These are phyloP conservation scores for Nectriaceae sp. DNA, from an alignment of 2,329 filamentous ascomycete genomes.

Conservation along the genomic window DNA sequence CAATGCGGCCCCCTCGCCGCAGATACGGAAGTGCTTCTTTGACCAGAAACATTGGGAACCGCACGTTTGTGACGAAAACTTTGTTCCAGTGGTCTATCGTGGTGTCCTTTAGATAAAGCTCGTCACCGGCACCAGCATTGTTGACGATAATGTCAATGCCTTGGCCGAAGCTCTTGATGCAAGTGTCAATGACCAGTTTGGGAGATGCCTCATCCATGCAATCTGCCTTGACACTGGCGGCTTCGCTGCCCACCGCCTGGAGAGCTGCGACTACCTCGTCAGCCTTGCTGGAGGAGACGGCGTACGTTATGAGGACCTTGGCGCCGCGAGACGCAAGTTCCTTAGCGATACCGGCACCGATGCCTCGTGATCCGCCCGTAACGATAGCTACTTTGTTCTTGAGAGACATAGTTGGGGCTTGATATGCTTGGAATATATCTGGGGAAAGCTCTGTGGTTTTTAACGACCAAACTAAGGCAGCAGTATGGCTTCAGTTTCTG, in stretches of 20 bases:
- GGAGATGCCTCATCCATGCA: neutral
- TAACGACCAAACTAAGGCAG: too few relatives aligned
- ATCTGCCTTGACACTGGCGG: neutral
- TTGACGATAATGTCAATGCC: conserved; percentile 10
- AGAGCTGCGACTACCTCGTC: neutral
- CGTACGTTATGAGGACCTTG: conserved; percentile 1
- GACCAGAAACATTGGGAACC: conserved; percentile 26
- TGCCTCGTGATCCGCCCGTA: conserved; percentile 10
- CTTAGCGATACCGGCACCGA: conserved; percentile 8
- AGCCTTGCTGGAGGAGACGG: neutral
- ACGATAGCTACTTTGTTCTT: conserved; percentile 11
- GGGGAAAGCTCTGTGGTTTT: too few relatives aligned
- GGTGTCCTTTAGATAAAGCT: conserved; percentile 4
- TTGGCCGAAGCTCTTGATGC: neutral
- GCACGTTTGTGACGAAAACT: conserved; percentile 5
- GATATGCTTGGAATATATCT: too few relatives aligned
- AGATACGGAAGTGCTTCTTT: conserved; percentile 27
- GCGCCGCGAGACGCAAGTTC: conserved; percentile 9
- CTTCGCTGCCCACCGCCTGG: neutral
- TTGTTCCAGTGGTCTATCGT: conserved; percentile 3
- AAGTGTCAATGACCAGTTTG: neutral
- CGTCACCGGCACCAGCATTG: conserved; percentile 6
- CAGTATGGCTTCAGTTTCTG: too few relatives aligned
- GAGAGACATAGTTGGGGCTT: neutral
- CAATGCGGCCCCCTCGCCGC: conserved; percentile 25